phyloP scores from a whole-genome alignment of 2,329 filamentous ascomycete genomes.

The Ophiostoma sp. region DNA sequence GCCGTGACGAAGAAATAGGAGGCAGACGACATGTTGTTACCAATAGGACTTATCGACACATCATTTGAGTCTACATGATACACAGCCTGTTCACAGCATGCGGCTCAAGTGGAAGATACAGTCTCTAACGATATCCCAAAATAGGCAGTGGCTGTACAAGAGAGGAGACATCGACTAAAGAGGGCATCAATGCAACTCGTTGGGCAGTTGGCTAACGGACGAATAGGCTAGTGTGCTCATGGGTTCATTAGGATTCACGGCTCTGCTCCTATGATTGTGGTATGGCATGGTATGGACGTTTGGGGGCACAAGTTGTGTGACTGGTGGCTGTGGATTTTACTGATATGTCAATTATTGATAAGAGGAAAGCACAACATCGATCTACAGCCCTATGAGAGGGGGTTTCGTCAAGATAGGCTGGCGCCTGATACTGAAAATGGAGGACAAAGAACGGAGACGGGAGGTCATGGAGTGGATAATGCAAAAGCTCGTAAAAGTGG shows the following conservation, averaged over 20 bases:
- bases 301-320: not conserved
- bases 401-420: no score
- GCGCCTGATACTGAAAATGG: no score
- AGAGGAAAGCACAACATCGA: not conserved
- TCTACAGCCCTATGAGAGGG: constrained; percentile 2
- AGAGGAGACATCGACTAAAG: not conserved
- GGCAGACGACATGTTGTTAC: no score
- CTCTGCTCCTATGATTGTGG: not conserved
- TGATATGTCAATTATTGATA: constrained; percentile 1
- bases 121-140: not conserved
- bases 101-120: not conserved
- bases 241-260: not conserved
- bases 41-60: no score
- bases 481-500: not conserved
- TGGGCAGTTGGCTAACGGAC: not conserved
- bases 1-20: no score
- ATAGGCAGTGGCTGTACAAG: not conserved
- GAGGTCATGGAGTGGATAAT: not conserved
- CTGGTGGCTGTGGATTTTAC: not conserved
- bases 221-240: no score
- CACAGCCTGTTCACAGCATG: not conserved
- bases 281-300: constrained; percentile 3
- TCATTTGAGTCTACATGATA: no score
- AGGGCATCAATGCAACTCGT: not conserved
- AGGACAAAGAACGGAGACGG: not conserved